Conservation (phyloP, 495 filamentous ascomycete genomes). For the Trichoderma erinaceum region DNA sequence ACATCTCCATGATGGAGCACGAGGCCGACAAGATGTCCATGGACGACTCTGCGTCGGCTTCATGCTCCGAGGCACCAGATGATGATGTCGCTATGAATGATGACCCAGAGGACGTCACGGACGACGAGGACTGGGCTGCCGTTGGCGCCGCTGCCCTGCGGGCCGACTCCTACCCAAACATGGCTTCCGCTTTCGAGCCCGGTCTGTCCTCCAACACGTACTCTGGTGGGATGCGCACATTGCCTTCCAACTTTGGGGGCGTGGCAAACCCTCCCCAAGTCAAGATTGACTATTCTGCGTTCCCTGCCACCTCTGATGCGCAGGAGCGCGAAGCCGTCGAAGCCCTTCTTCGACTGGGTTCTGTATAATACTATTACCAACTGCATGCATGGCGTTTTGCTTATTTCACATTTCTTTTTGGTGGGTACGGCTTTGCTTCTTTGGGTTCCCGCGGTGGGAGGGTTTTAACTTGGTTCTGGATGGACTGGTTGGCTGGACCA, state of each 20-base stretch:
- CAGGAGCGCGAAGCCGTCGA: constrained; percentile 82
- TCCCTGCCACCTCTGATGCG: constrained; percentile 49
- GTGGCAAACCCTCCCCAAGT: constrained; percentile 43
- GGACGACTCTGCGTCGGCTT: constrained; percentile 63
- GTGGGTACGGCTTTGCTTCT: constrained; percentile 2
- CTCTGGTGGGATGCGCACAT: constrained; percentile 38
- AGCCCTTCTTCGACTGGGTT: constrained; percentile 76
- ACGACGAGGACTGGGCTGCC: constrained; percentile 94
- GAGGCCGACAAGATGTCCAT: constrained; percentile 97
- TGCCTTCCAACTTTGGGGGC: constrained; percentile 34
- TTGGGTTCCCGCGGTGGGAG: constrained; percentile 9
- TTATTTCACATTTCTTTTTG: neutral
- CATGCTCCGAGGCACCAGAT: constrained; percentile 70
- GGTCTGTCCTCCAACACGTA: constrained; percentile 25
- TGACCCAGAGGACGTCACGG: constrained; percentile 79
- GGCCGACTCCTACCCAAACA: constrained; percentile 54
- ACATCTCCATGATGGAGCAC: constrained; percentile 67
- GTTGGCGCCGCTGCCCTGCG: constrained; percentile 82
- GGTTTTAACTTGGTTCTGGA: constrained; percentile 2
- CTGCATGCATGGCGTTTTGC: constrained; percentile 33
- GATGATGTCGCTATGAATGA: constrained; percentile 58
- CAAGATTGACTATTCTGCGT: constrained; percentile 45
- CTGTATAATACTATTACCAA: constrained; percentile 58
- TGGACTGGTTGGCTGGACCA: constrained; percentile 15
- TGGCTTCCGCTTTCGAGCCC: constrained; percentile 20